These are phyloP conservation scores for Amoebophrya sp. DNA, from an alignment of 169 alveolate genomes.

Conservation along the genomic window DNA sequence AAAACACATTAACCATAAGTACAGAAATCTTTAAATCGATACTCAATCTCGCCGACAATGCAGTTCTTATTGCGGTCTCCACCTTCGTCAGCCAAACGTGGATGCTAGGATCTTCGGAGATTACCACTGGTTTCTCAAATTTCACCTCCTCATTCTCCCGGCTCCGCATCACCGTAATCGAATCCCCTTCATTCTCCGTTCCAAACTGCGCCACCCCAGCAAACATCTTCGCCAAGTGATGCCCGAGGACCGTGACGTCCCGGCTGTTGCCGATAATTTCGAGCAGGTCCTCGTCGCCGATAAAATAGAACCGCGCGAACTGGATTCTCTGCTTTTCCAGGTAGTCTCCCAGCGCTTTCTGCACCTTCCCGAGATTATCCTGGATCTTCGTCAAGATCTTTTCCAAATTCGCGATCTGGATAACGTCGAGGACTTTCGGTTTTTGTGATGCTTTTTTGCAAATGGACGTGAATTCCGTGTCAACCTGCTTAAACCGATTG, in stretches of 20 bases:
- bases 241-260: conserved; percentile 85
- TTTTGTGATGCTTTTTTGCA: conserved; percentile 77
- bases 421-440: conserved; percentile 20
- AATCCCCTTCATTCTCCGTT: background rate
- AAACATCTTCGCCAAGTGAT: conserved; percentile 92
- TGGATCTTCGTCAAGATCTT: background rate
- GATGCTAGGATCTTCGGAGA: conserved; percentile 43
- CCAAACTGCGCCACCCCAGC: conserved; percentile 89
- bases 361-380: background rate
- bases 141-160: background rate
- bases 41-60: no score
- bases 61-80: background rate
- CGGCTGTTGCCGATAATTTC: conserved; percentile 96
- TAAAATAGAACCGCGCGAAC: conserved; percentile 97
- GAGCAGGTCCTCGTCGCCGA: conserved; percentile 86
- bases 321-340: conserved; percentile 92
- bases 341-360: conserved; percentile 79
- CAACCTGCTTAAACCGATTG: conserved; percentile 83
- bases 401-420: background rate
- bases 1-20: no score
- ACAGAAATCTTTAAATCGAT: no score
- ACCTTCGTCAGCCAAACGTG: conserved; percentile 41
- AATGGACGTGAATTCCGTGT: conserved; percentile 74
- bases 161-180: background rate
- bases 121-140: conserved; percentile 23